These are phyloP conservation scores for Aspergillus nanangensis DNA, from an alignment of 495 filamentous ascomycete genomes.

Conservation along the genomic window DNA sequence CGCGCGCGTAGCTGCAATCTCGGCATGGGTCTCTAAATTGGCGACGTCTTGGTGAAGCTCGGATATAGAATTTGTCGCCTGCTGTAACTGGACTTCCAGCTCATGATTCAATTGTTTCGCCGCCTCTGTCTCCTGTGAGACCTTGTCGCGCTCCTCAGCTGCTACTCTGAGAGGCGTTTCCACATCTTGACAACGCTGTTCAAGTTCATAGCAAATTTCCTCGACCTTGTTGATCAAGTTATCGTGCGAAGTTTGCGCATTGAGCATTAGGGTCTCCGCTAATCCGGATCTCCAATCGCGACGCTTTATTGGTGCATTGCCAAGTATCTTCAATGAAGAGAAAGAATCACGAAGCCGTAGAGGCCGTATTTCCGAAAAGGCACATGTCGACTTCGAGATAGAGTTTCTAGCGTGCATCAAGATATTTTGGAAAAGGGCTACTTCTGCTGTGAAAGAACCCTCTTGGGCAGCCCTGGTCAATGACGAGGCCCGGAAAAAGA, in stretches of 20 bases:
- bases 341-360: conserved; percentile 9
- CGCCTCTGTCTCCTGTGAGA: conserved; percentile 21
- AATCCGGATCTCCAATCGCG: conserved; percentile 44
- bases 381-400: conserved; percentile 10
- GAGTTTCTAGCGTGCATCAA: conserved; percentile 11
- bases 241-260: conserved; percentile 31
- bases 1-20: conserved; percentile 15
- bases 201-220: conserved; percentile 50
- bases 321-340: conserved; percentile 6
- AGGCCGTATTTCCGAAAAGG: conserved; percentile 13
- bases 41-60: conserved; percentile 26
- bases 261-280: conserved; percentile 26
- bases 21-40: conserved; percentile 24
- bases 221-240: conserved; percentile 43
- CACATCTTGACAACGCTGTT: conserved; percentile 45
- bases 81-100: conserved; percentile 19
- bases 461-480: conserved; percentile 6
- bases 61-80: conserved; percentile 16
- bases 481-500: conserved; percentile 21
- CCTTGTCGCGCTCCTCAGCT: conserved; percentile 37
- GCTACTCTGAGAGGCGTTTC: conserved; percentile 46
- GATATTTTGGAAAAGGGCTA: conserved; percentile 10
- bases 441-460: background rate
- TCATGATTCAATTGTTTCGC: conserved; percentile 24
- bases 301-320: conserved; percentile 13